Evolutionary conservation across 2,329 filamentous ascomycete species (phyloP).

Genomic region (Xylariaceae sp.): DNA sequence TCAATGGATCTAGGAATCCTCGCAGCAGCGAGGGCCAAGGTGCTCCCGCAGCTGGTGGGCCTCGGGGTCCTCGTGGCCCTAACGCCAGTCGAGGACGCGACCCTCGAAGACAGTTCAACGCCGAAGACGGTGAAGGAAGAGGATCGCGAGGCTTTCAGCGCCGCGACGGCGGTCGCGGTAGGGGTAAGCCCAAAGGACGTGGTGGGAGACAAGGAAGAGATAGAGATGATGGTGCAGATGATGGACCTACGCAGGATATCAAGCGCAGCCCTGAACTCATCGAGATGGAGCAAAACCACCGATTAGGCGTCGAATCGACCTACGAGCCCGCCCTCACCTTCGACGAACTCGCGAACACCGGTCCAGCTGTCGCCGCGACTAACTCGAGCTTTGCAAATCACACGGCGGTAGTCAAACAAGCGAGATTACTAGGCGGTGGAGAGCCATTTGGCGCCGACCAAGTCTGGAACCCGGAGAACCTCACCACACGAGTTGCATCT

Average conservation of each 20-base stretch:
- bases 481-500: slow-evolving; percentile 20
- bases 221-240: neutral
- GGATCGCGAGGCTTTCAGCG: neutral
- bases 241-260: neutral
- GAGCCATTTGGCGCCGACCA: slow-evolving; percentile 28
- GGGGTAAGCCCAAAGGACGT: slow-evolving; percentile 1
- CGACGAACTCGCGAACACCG: slow-evolving; percentile 34
- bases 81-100: neutral
- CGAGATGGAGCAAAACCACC: slow-evolving; percentile 20
- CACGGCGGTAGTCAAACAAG: slow-evolving; percentile 34
- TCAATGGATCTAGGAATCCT: slow-evolving; percentile 19
- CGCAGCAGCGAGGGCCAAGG: slow-evolving; percentile 2
- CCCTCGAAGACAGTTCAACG: neutral
- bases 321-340: slow-evolving; percentile 34
- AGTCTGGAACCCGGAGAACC: slow-evolving; percentile 19
- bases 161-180: neutral
- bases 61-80: neutral
- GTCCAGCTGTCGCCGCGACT: slow-evolving; percentile 34
- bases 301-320: slow-evolving; percentile 22
- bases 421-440: slow-evolving; percentile 38
- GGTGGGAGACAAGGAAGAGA: neutral
- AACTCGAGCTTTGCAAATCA: slow-evolving; percentile 28
- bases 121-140: neutral
- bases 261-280: slow-evolving; percentile 4
- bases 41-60: neutral